These are phyloP conservation scores for Trichoderma guizhouense DNA, from an alignment of 2,329 filamentous ascomycete species.

Conservation along the genomic window DNA sequence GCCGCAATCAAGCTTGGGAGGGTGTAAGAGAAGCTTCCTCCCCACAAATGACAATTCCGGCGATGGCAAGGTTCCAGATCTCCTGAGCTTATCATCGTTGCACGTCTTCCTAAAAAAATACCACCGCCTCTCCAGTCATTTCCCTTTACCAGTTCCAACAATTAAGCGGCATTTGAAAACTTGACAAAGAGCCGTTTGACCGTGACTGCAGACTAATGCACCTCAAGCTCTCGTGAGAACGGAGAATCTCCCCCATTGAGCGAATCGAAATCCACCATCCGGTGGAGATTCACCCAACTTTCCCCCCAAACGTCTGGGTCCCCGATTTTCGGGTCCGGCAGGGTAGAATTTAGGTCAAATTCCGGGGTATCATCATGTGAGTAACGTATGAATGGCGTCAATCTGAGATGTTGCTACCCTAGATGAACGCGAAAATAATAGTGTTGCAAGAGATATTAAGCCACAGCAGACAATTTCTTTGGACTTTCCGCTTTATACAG, in stretches of 20 bases:
- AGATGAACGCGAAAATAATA: neutral
- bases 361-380: neutral
- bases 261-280: neutral
- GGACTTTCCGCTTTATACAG: neutral
- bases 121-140: neutral
- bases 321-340: constrained; percentile 11
- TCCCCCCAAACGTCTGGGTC: neutral
- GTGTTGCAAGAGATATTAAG: neutral
- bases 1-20: neutral
- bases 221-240: neutral
- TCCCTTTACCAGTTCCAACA: neutral
- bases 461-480: neutral
- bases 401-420: neutral
- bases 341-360: neutral
- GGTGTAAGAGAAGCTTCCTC: neutral
- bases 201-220: neutral
- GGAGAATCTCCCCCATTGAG: neutral
- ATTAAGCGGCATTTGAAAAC: neutral
- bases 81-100: neutral
- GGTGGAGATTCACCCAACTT: neutral
- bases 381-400: neutral
- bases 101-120: neutral
- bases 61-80: neutral
- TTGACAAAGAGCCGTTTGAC: neutral
- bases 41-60: neutral